phyloP scores from a whole-genome alignment of 2,329 filamentous ascomycete species.

The Tolypocladium inflatum region DNA sequence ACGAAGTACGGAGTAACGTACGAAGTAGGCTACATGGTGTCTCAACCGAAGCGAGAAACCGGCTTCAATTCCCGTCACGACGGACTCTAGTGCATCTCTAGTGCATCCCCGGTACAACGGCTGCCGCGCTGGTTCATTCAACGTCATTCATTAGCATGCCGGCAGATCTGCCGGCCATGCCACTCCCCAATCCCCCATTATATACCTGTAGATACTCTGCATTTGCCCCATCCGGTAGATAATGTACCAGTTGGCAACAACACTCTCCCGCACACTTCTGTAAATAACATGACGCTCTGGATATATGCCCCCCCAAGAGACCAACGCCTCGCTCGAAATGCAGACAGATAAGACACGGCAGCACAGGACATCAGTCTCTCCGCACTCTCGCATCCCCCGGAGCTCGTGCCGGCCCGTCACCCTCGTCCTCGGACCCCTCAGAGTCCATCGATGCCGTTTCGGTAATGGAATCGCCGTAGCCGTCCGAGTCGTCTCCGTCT shows the following conservation, averaged over 20 bases:
- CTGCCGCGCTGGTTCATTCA: too few species aligned
- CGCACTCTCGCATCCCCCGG: not conserved
- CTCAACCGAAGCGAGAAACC: too few species aligned
- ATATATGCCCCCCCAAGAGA: not conserved
- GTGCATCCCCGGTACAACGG: too few species aligned
- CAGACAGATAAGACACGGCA: not conserved
- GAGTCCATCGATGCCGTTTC: slow-evolving; percentile 18
- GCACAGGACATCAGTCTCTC: not conserved
- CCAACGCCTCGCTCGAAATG: not conserved
- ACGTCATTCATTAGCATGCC: too few species aligned
- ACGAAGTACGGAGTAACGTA: too few species aligned
- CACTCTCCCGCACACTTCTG: not conserved
- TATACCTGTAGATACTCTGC: too few species aligned
- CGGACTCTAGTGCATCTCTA: too few species aligned
- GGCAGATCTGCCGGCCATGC: too few species aligned
- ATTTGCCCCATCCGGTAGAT: not conserved
- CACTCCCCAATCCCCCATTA: too few species aligned
- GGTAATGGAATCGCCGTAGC: slow-evolving; percentile 14
- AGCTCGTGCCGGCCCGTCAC: not conserved
- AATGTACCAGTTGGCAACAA: not conserved
- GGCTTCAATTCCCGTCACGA: too few species aligned
- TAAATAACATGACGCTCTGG: slow-evolving; percentile 7
- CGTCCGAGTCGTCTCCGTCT: slow-evolving; percentile 13
- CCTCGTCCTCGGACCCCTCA: slow-evolving; percentile 14
- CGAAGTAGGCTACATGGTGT: too few species aligned